Evolutionary conservation across 306 rosid species (phyloP).

Genomic region (Lathyrus sativus): DNA sequence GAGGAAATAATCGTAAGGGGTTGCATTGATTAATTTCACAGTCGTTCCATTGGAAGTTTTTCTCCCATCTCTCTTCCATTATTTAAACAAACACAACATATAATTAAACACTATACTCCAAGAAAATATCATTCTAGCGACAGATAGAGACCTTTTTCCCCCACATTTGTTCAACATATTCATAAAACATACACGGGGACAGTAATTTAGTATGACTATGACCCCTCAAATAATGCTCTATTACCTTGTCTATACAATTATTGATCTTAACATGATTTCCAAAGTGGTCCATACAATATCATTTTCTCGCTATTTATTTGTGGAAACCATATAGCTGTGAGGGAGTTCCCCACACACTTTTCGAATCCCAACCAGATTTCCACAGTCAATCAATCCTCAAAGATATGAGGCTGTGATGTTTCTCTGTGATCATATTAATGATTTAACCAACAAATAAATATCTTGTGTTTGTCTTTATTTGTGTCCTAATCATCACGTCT

Average conservation of each 20-base stretch:
- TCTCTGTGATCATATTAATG: not conserved
- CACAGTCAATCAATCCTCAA: not conserved
- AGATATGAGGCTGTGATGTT: not conserved
- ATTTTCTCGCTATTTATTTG: not conserved
- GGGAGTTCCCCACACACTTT: constrained; percentile 2
- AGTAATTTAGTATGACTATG: not conserved
- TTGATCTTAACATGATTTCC: not conserved
- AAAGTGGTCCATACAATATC: constrained; percentile 5
- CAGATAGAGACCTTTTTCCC: too few relatives aligned
- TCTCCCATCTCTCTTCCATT: too few relatives aligned
- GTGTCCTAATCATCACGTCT: constrained; percentile 16
- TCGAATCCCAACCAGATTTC: not conserved
- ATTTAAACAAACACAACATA: too few relatives aligned
- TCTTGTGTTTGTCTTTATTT: not conserved
- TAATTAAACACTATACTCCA: too few relatives aligned
- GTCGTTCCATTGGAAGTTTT: too few relatives aligned
- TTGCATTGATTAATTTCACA: too few relatives aligned
- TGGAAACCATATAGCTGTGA: not conserved
- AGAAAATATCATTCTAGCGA: too few relatives aligned
- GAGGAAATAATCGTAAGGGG: too few relatives aligned
- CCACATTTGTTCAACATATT: too few relatives aligned
- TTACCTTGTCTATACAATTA: not conserved
- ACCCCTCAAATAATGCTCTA: not conserved
- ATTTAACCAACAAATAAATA: not conserved
- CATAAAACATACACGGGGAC: not conserved